phyloP scores from a whole-genome alignment of 768 basidiomycete genomes.

The Kwoniella pini region DNA sequence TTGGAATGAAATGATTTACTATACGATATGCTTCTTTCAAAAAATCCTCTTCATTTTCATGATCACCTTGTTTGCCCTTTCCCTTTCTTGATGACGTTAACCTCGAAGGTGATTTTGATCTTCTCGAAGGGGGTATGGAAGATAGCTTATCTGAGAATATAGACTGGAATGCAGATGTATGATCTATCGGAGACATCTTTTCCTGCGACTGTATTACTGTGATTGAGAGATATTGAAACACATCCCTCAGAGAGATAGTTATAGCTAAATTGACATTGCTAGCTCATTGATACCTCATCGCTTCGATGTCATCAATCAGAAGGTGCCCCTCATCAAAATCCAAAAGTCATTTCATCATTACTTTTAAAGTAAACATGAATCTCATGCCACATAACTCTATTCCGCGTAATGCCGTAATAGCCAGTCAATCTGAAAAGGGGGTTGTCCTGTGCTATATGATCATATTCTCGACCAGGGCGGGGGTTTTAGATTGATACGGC shows the following conservation, averaged over 20 bases:
- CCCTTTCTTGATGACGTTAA: background rate
- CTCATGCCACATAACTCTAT: conserved; percentile 7
- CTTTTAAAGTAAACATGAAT: background rate
- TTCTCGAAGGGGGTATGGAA: conserved; percentile 5
- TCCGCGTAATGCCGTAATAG: conserved; percentile 18
- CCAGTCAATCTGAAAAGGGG: no score
- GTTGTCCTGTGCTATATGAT: no score
- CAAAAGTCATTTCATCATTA: conserved; percentile 11
- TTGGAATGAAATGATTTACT: conserved; percentile 38
- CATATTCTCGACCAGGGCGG: background rate
- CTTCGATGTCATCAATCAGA: background rate
- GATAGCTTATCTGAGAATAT: conserved; percentile 18
- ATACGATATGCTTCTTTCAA: conserved; percentile 53
- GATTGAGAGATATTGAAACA: no score
- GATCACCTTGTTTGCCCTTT: conserved; percentile 20
- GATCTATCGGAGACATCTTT: conserved; percentile 26
- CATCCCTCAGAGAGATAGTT: no score
- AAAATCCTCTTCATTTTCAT: conserved; percentile 39
- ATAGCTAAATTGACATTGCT: no score
- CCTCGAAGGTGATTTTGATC: conserved; percentile 21
- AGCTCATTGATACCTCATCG: background rate
- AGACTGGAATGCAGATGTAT: conserved; percentile 24
- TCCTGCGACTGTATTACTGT: background rate
- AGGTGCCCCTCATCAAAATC: conserved; percentile 3
- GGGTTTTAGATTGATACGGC: background rate